Conservation (phyloP, 352 stramenopile genomes). For the Phytopythium mirpurense region DNA sequence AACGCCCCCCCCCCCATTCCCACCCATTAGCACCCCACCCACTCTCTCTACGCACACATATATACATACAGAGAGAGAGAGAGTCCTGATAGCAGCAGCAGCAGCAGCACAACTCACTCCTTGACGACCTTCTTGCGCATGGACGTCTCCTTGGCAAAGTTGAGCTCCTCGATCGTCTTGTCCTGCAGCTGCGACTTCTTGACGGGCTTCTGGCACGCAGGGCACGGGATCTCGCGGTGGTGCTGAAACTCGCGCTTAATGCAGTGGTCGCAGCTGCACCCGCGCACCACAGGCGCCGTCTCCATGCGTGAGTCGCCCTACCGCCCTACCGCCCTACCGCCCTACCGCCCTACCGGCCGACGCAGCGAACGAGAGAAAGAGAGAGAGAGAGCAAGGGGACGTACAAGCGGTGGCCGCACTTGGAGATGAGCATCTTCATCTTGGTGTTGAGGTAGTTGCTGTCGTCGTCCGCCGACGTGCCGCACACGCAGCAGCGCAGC, state of each 20-base stretch:
- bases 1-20: too few species aligned
- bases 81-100: too few species aligned
- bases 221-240: conserved; percentile 81
- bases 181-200: conserved; percentile 88
- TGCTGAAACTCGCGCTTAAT: conserved; percentile 87
- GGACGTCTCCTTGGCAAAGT: conserved; percentile 83
- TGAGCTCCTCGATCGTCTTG: conserved; percentile 87
- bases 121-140: conserved; percentile 86
- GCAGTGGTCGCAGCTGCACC: conserved; percentile 70
- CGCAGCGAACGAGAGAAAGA: background rate
- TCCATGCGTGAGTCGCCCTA: too few species aligned
- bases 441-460: conserved; percentile 89
- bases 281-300: background rate
- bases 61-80: background rate
- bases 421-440: conserved; percentile 91
- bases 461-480: conserved; percentile 80
- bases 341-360: background rate
- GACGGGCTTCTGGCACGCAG: conserved; percentile 74
- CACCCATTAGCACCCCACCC: conserved; percentile 12
- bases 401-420: conserved; percentile 87
- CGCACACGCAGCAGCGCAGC: conserved; percentile 85
- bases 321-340: too few species aligned
- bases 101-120: conserved; percentile 33
- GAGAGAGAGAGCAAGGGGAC: conserved; percentile 17
- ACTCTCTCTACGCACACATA: conserved; percentile 30